These are phyloP conservation scores for Colletotrichum melonis DNA, from an alignment of 2,329 filamentous ascomycete species.

Conservation along the genomic window DNA sequence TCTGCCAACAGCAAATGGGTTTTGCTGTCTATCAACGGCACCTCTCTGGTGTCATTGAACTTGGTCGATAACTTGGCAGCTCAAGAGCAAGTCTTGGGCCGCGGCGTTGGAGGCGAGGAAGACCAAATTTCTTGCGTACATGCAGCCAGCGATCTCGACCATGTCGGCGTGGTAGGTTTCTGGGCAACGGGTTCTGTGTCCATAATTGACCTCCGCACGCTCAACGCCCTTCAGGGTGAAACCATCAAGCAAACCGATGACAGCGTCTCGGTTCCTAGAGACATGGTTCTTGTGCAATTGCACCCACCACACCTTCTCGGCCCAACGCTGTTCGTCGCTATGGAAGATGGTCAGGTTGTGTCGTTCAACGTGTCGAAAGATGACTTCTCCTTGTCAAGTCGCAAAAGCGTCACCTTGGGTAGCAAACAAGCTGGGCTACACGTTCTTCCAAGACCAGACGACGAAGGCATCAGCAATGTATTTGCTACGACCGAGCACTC, in stretches of 20 bases:
- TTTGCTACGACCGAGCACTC: constrained; percentile 96
- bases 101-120: constrained; percentile 48
- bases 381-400: constrained; percentile 73
- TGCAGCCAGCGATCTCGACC: constrained; percentile 71
- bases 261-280: constrained; percentile 83
- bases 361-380: constrained; percentile 78
- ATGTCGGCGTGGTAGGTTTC: constrained; percentile 84
- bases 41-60: constrained; percentile 76
- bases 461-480: constrained; percentile 77
- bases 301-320: constrained; percentile 68
- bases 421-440: constrained; percentile 87
- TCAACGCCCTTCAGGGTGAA: constrained; percentile 75
- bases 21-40: constrained; percentile 81
- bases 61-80: constrained; percentile 68
- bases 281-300: constrained; percentile 82
- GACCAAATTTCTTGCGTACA: constrained; percentile 90
- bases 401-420: constrained; percentile 86
- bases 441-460: constrained; percentile 70
- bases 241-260: constrained; percentile 70
- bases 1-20: constrained; percentile 78
- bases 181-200: constrained; percentile 87
- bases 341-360: constrained; percentile 92
- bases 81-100: constrained; percentile 69
- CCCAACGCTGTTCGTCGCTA: constrained; percentile 86
- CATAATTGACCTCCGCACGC: constrained; percentile 74